These are phyloP conservation scores for Tephrocybe rancida DNA, from an alignment of 768 basidiomycete species.

Conservation along the genomic window DNA sequence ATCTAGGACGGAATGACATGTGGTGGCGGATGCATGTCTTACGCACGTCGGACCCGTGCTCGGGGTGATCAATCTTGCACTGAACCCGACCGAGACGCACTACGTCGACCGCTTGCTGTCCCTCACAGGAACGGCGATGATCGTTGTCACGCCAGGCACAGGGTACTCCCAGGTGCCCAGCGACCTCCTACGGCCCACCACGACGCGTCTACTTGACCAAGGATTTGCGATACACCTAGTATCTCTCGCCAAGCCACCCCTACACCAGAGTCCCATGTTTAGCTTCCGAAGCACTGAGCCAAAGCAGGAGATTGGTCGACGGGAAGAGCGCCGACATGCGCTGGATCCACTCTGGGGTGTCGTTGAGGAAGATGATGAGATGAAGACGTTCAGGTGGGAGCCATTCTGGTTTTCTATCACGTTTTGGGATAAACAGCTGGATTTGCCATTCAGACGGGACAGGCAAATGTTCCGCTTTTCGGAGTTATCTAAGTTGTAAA, in stretches of 20 bases:
- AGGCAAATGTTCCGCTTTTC: slow-evolving; percentile 46
- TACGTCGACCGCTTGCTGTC: slow-evolving; percentile 95
- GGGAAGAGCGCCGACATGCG: slow-evolving; percentile 47
- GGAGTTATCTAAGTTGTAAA: neutral
- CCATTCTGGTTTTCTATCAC: slow-evolving; percentile 84
- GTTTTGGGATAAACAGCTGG: slow-evolving; percentile 89
- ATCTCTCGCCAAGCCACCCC: slow-evolving; percentile 85
- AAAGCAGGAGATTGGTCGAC: slow-evolving; percentile 43
- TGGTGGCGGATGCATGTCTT: slow-evolving; percentile 85
- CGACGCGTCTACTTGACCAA: slow-evolving; percentile 91
- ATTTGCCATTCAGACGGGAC: slow-evolving; percentile 78
- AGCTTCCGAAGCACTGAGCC: slow-evolving; percentile 77
- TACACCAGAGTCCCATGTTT: slow-evolving; percentile 94
- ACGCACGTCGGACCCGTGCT: slow-evolving; percentile 95
- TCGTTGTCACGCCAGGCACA: slow-evolving; percentile 91
- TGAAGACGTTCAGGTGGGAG: slow-evolving; percentile 84
- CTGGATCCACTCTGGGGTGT: slow-evolving; percentile 80
- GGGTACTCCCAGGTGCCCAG: slow-evolving; percentile 94
- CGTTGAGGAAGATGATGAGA: slow-evolving; percentile 44
- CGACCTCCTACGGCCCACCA: slow-evolving; percentile 86
- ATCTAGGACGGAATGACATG: slow-evolving; percentile 95
- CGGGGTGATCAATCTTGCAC: slow-evolving; percentile 89
- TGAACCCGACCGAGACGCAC: slow-evolving; percentile 92
- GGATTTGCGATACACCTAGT: slow-evolving; percentile 90
- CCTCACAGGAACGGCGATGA: slow-evolving; percentile 81